phyloP scores from a whole-genome alignment of 441 rosid genomes.

The Bocquillonia castaneifolia region DNA sequence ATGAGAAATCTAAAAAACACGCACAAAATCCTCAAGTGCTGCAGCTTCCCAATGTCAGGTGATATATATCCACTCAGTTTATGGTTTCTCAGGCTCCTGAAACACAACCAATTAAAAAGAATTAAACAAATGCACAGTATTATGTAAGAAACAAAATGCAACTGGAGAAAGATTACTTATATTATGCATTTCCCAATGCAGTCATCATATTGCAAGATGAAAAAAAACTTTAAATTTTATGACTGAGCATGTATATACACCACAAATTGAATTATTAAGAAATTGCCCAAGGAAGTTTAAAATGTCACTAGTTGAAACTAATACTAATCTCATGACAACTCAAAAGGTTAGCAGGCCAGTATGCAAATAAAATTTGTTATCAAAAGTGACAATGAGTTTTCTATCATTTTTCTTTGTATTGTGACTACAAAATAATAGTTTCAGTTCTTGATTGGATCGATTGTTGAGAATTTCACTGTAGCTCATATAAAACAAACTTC shows the following conservation, averaged over 20 bases:
- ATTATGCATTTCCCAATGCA: neutral
- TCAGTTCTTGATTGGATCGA: neutral
- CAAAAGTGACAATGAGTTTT: neutral
- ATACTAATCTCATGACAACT: neutral
- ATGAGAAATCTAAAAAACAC: conserved; percentile 26
- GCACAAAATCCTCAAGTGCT: conserved; percentile 59
- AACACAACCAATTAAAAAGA: conserved; percentile 18
- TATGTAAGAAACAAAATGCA: neutral
- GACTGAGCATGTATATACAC: neutral
- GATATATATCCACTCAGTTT: conserved; percentile 65
- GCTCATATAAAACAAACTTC: neutral
- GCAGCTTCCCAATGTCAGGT: conserved; percentile 68
- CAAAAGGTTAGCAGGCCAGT: neutral
- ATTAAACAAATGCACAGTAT: neutral
- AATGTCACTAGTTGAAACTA: neutral
- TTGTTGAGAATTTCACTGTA: neutral
- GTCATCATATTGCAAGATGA: neutral
- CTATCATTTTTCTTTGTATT: neutral
- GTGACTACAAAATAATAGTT: neutral
- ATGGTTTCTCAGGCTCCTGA: conserved; percentile 71
- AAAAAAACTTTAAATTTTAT: neutral
- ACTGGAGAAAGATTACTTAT: neutral
- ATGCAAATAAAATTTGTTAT: neutral
- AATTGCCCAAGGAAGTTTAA: neutral
- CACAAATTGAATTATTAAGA: neutral